Percentiles rank a stretch among this genome's conserved stretches.
phyloP scores from a whole-genome alignment of 345 rosid genomes.

The Salix koriyanagi region DNA sequence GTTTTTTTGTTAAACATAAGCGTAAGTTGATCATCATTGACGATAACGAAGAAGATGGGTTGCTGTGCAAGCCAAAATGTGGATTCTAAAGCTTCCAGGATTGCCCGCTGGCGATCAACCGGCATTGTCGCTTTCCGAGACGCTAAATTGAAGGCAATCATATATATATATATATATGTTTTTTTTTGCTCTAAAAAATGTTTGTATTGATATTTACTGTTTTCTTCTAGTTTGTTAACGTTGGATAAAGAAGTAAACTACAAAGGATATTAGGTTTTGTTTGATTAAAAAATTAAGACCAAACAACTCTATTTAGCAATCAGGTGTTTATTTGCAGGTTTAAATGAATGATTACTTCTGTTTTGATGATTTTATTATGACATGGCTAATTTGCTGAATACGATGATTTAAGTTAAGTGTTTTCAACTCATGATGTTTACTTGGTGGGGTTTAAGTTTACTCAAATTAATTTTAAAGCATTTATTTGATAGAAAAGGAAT shows the following conservation, averaged over 20 bases:
- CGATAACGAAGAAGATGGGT: constrained; percentile 50
- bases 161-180: neutral
- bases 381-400: neutral
- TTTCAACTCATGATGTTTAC: neutral
- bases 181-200: neutral
- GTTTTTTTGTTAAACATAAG: neutral
- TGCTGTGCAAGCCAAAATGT: constrained; percentile 67
- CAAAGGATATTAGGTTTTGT: neutral
- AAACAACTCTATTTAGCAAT: too few species aligned
- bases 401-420: neutral
- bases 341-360: neutral
- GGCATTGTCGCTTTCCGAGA: constrained; percentile 93
- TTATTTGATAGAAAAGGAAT: neutral
- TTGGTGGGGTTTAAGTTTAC: neutral
- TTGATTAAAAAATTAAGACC: neutral
- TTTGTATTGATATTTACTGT: neutral
- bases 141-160: constrained; percentile 74
- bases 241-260: neutral
- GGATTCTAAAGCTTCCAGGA: constrained; percentile 61
- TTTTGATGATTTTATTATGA: neutral
- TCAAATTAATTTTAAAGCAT: neutral
- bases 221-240: neutral
- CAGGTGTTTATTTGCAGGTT: neutral
- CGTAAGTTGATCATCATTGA: neutral
- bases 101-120: constrained; percentile 87